These are phyloP conservation scores for Pyrrhoderma lamaoense DNA, from an alignment of 1,284 basidiomycete genomes.

Conservation along the genomic window DNA sequence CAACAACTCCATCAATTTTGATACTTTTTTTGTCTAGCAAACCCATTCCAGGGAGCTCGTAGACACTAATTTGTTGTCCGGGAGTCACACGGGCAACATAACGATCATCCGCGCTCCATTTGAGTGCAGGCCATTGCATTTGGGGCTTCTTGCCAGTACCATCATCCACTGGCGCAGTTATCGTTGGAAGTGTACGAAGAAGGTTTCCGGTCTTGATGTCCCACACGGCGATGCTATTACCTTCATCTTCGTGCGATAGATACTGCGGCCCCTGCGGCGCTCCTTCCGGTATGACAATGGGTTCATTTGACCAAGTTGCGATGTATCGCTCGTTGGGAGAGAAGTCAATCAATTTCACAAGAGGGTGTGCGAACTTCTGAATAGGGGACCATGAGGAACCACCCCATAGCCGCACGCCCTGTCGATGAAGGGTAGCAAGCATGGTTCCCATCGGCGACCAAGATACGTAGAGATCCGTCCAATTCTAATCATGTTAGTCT, in stretches of 20 bases:
- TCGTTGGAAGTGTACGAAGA: slow-evolving; percentile 88
- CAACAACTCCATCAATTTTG: slow-evolving; percentile 96
- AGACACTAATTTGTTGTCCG: slow-evolving; percentile 91
- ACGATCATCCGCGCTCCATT: slow-evolving; percentile 98
- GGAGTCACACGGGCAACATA: slow-evolving; percentile 87
- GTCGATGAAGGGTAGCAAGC: slow-evolving; percentile 89
- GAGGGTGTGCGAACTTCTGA: slow-evolving; percentile 90
- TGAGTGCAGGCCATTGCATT: slow-evolving; percentile 92
- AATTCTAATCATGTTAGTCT: slow-evolving; percentile 48
- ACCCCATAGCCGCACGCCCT: slow-evolving; percentile 95
- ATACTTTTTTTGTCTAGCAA: slow-evolving; percentile 95
- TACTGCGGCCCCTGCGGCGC: slow-evolving; percentile 78
- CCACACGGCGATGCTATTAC: slow-evolving; percentile 97
- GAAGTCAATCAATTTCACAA: slow-evolving; percentile 96
- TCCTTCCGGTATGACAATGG: slow-evolving; percentile 82
- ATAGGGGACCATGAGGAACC: slow-evolving; percentile 83
- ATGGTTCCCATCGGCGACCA: slow-evolving; percentile 98
- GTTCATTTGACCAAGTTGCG: slow-evolving; percentile 96
- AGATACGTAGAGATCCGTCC: slow-evolving; percentile 96
- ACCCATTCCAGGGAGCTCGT: slow-evolving; percentile 92
- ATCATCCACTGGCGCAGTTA: slow-evolving; percentile 27
- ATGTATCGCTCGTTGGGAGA: slow-evolving; percentile 97
- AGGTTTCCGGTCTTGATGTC: slow-evolving; percentile 91
- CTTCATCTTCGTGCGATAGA: slow-evolving; percentile 92
- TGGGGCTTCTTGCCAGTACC: slow-evolving; percentile 60